Evolutionary conservation across 2,329 filamentous ascomycete genomes (phyloP).

Genomic region (Talaromyces sp.): DNA sequence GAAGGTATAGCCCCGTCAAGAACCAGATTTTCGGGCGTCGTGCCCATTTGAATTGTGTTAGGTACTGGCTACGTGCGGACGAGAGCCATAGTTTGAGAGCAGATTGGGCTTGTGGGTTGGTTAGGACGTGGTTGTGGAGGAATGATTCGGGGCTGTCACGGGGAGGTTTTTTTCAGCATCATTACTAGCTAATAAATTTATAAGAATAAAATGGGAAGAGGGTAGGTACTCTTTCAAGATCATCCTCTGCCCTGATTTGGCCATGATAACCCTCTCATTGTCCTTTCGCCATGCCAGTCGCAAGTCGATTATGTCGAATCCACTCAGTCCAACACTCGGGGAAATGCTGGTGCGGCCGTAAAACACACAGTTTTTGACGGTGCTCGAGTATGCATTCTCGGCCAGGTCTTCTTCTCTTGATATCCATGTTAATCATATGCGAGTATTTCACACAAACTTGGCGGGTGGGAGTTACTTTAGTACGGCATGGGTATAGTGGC

Average conservation of each 20-base stretch:
- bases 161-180: background rate
- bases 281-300: conserved; percentile 20
- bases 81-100: conserved; percentile 23
- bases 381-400: conserved; percentile 16
- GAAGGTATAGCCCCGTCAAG: conserved; percentile 19
- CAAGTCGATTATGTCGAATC: conserved; percentile 19
- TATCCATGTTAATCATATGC: background rate
- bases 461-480: conserved; percentile 12
- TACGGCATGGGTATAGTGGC: conserved; percentile 20
- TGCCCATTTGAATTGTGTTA: conserved; percentile 21
- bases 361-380: conserved; percentile 16
- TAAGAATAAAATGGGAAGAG: background rate
- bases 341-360: conserved; percentile 17
- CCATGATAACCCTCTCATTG: conserved; percentile 18
- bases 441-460: background rate
- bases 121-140: conserved; percentile 15
- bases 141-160: conserved; percentile 18
- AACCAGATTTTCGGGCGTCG: conserved; percentile 24
- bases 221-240: conserved; percentile 19
- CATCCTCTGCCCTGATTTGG: conserved; percentile 15
- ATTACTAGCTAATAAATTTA: background rate
- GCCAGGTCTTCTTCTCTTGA: conserved; percentile 15
- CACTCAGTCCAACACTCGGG: conserved; percentile 16
- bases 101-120: conserved; percentile 15
- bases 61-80: conserved; percentile 19